phyloP scores from a whole-genome alignment of 2,329 filamentous ascomycete genomes.

The Fusarium marasasianum region DNA sequence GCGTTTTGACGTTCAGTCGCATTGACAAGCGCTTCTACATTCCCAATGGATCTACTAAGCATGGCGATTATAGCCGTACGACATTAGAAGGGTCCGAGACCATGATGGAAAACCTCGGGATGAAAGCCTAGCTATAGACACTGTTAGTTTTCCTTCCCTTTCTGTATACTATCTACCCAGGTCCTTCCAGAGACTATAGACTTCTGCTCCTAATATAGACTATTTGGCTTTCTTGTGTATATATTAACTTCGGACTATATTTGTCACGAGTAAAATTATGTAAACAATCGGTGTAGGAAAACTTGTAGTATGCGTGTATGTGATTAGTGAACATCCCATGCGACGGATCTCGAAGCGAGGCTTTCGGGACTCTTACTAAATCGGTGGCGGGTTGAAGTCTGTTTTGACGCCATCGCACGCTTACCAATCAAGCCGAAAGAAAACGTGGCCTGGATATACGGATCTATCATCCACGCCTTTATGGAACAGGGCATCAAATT shows the following conservation, averaged over 20 bases:
- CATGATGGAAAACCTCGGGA: too few species aligned
- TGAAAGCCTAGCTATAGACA: too few species aligned
- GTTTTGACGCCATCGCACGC: background rate
- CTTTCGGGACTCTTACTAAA: background rate
- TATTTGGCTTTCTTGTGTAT: accelerated
- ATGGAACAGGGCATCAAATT: background rate
- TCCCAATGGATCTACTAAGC: too few species aligned
- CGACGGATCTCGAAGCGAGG: accelerated
- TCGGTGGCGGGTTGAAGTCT: background rate
- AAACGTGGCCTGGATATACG: background rate
- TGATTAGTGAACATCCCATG: background rate
- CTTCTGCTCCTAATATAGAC: background rate
- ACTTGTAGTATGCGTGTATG: accelerated
- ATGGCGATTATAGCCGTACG: too few species aligned
- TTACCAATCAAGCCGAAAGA: background rate
- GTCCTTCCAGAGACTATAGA: too few species aligned
- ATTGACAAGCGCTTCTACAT: too few species aligned
- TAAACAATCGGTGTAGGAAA: accelerated
- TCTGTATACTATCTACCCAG: too few species aligned
- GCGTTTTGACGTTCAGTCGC: too few species aligned
- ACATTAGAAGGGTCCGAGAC: too few species aligned
- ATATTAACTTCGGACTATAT: background rate
- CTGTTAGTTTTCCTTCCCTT: too few species aligned
- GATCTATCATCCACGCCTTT: background rate
- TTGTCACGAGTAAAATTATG: accelerated